A percentile compares a stretch with the other conserved stretches of the same genome.
phyloP scores from a whole-genome alignment of 2,329 filamentous ascomycete species.

The Diaporthe citriasiana region DNA sequence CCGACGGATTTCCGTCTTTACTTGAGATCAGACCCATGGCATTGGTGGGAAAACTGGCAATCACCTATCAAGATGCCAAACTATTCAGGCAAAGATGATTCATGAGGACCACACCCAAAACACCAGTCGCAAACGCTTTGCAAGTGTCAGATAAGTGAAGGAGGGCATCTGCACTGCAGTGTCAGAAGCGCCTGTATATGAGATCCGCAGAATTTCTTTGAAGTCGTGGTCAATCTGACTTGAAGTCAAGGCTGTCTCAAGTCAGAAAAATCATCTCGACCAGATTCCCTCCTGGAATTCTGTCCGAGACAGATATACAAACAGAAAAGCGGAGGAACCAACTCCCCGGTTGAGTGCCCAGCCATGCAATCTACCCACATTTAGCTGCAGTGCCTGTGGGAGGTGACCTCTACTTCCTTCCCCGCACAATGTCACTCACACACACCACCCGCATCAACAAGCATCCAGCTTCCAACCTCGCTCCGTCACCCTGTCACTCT shows the following conservation, averaged over 20 bases:
- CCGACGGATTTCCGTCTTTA: background rate
- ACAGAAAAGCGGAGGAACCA: background rate
- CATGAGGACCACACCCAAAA: background rate
- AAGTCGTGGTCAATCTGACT: background rate
- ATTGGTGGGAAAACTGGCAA: background rate
- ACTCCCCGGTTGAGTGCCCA: background rate
- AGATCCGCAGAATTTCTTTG: background rate
- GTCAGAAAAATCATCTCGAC: background rate
- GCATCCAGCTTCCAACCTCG: constrained; percentile 5
- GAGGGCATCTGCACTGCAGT: background rate
- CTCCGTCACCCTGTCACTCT: background rate
- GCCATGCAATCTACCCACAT: background rate
- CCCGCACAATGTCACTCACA: constrained; percentile 22
- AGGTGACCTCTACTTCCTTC: background rate
- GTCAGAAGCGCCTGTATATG: no score
- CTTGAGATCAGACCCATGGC: background rate
- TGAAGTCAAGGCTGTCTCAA: background rate
- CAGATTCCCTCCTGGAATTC: background rate
- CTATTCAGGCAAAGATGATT: no score
- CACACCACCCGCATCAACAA: constrained; percentile 2
- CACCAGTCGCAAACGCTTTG: no score
- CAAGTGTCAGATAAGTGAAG: background rate
- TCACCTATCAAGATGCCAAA: background rate
- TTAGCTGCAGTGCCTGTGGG: background rate
- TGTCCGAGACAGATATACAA: background rate